Evolutionary conservation across 2,329 filamentous ascomycete genomes (phyloP), one percentile per base, ranked within the genome.

Genomic region (Hyphodiscus sp.): DNA sequence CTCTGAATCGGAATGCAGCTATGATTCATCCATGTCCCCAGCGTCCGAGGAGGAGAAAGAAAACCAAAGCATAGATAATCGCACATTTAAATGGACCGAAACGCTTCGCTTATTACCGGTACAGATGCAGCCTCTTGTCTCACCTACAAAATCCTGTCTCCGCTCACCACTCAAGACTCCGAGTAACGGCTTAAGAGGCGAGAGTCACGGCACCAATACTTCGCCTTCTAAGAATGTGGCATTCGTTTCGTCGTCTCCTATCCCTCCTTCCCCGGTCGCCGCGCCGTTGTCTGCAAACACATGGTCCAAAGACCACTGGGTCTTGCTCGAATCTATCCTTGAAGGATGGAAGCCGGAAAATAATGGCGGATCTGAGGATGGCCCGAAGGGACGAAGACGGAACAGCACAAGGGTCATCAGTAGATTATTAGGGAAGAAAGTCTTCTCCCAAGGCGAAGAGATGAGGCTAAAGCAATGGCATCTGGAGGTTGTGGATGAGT

Each of bases 401-500:
- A 64, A 66, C 47, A 57, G 51, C 2, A 67, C 65, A 5, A 61
- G 65, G 41, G 65, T 68, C 1, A 63, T 68, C 18, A 61, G 56
- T 54, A 59, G 54, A 44, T 50, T 68, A n/a, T 47, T 69, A 15
- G 67, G 67, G 4, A 64, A 64, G 50, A 61, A 43, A 1, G 57
- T 68, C 2, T 47, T 26, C 20, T 55, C 50, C 41, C 41, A 58
- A 26, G 60, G 59, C 8, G 59, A 64, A 29, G 60, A 49, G 7
- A 59, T 67, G 59, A 58, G 46, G 20, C 55, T 69, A 20, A 58
- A 68, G 49, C 65, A 67, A 54, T 69, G 66, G 66, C 67, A 69
- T 60, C 49, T 68, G 19, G 67, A 68, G 48, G 65, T 57, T 49
- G 65, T 69, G 18, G 66, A 66, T 59, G 62, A 67, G 56, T 69